Evolutionary conservation across 169 alveolate species (phyloP), one percentile per base, ranked within the genome.

Genomic region (Eimeria maxima): DNA sequence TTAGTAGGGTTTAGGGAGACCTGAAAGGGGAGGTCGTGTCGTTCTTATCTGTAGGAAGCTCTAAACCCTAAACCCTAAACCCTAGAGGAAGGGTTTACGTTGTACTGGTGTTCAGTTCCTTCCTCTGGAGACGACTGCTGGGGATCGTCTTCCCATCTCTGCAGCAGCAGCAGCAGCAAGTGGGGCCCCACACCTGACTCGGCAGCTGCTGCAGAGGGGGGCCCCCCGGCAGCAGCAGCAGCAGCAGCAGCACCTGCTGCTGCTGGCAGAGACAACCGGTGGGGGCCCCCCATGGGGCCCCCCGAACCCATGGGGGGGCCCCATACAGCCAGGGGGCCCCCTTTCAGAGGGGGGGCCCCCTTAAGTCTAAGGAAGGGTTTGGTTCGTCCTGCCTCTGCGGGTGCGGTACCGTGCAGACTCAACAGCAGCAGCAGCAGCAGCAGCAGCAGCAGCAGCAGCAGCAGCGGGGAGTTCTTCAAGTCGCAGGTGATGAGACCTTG

Each of bases 381-480:
- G 45, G 20, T 33, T 69, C 80, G 47, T 33, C 10, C 80, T 4
- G 80, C 80, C 38, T 69, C 80, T 2, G 80, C 80, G 27, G 80
- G 47, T n/a, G 80, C 4, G 4, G 80, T 45, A 10, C 10, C 45
- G 27, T 7, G 18, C 80, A 3, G 14, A 7, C 22, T 57, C 67
- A 57, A 24, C 80, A 69, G 80, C 80, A 69, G 80, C 80, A 69
- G 80, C 80, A 69, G 80, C 80, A 69, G 80, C 80, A 69, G 45
- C 80, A 27, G 38, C 80, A 69, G 44, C 80, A 69, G 45, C 80
- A 27, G 80, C 80, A 69, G 80, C 80, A 69, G 45, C 80, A 69
- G 80, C 80, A 27, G 38, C 80, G 27, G 80, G 47, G 45, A 45
- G 38, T 22, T 8, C 80, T 27, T 4, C 14, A n/a, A 33, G 4